Base-by-base conservation (phyloP, 352 stramenopile genomes). In the Phytophthora pluvialis region DNA sequence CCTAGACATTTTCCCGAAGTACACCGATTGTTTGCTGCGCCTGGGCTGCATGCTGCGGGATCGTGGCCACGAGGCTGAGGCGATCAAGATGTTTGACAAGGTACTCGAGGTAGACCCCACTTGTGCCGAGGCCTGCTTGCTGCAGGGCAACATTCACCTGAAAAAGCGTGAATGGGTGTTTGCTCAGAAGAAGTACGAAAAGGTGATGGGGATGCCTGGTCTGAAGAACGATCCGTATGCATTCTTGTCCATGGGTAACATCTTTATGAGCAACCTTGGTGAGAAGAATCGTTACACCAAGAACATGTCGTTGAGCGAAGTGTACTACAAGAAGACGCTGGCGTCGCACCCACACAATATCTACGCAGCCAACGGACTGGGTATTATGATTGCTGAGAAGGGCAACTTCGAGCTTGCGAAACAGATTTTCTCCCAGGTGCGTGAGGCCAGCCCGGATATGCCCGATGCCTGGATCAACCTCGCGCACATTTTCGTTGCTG, bases 181-280 rank as follows among this genome's bases (percentile, higher is more conserved):
- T 43, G 97, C 97, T 26, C 89, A 97, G 56, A 97, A 97, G 73
- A 95, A 97, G 42, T 98, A 94, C 54, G 91, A 98, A 69, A 87
- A 85, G 29, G 89, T 97, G 15, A 98, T 99, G 81, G 90, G 94
- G 29, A 98, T 99, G 72, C 90, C 95, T n/a, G 96, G 95, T 60
- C 72, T 98, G 32, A 97, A 97, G 59, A 97, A 98, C 53, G 95
- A 99, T 70, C 89, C 95, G 25, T 99, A 99, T 78, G 94, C 97
- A 9, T 97, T 98, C 75, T 77, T 99, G 16, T 98, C 93, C 21
- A 93, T 99, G 78, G 97, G 96, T 44, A 99, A 99, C 60, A 98
- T 99, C 59, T 99, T 98, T 72, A 99, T 99, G 88, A 97, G 91
- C 71, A 99, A 98, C 72, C 78, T 99, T 7, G 92, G 97, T 29